Evolutionary conservation across 2,329 filamentous ascomycete species (phyloP).

Genomic region (Arthrobotrys pseudoclavata): DNA sequence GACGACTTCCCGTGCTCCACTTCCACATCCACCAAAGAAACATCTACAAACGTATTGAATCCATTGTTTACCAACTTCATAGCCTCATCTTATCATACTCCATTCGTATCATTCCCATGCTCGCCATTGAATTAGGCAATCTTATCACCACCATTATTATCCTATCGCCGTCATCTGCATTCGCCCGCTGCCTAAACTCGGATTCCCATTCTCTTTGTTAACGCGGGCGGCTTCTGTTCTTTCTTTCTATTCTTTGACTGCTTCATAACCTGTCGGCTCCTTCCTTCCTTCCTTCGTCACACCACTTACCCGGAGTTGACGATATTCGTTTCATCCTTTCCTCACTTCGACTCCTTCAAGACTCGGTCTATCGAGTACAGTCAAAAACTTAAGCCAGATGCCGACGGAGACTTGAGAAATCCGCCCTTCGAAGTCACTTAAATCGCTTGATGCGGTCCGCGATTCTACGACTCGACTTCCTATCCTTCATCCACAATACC

Average conservation of each 20-base stretch:
- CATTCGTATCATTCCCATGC: not conserved
- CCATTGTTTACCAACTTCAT: conserved; percentile 7
- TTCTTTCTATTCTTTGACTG: conserved; percentile 26
- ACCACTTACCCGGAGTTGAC: not conserved
- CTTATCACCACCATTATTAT: not conserved
- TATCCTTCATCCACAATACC: not conserved
- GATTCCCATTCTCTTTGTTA: conserved; percentile 32
- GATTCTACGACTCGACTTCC: not conserved
- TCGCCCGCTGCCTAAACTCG: conserved; percentile 36
- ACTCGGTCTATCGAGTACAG: not conserved
- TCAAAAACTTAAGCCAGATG: not conserved
- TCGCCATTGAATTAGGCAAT: not conserved
- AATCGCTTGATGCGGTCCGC: conserved; percentile 11
- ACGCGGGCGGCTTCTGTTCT: conserved; percentile 1
- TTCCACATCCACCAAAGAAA: not conserved
- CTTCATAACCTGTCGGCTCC: conserved; percentile 8
- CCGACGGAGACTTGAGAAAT: not conserved
- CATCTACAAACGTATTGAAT: not conserved
- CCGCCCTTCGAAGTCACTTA: not conserved
- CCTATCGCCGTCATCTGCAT: conserved; percentile 29
- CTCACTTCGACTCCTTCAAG: not conserved
- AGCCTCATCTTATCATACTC: not conserved
- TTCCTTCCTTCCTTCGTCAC: not conserved
- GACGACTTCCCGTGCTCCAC: conserved; percentile 8
- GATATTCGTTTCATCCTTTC: not conserved